phyloP scores from a whole-genome alignment of 2,329 filamentous ascomycete species.

The Exophiala lecanii-corni region DNA sequence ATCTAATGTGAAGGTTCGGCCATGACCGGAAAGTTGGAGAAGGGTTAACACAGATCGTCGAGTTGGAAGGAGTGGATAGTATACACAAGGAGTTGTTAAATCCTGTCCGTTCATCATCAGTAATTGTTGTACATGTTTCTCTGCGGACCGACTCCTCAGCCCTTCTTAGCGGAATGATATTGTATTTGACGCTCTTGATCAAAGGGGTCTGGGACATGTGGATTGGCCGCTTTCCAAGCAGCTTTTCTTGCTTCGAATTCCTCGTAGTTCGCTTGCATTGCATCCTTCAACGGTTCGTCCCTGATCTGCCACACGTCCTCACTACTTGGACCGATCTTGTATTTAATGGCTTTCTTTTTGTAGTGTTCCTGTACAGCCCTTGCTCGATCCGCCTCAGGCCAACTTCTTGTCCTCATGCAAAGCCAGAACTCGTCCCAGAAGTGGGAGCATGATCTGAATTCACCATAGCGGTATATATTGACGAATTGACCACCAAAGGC shows the following conservation, averaged over 20 bases:
- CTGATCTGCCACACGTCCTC: constrained; percentile 87
- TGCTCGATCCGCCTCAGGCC: constrained; percentile 55
- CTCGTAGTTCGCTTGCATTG: constrained; percentile 43
- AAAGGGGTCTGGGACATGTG: constrained; percentile 20
- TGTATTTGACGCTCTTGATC: constrained; percentile 4
- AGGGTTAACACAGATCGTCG: too few species aligned
- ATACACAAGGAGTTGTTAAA: too few species aligned
- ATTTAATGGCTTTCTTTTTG: constrained; percentile 60
- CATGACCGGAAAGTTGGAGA: too few species aligned
- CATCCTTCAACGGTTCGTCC: constrained; percentile 53
- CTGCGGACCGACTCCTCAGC: too few species aligned
- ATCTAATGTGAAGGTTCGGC: too few species aligned
- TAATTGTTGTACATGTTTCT: too few species aligned
- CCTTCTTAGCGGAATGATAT: not conserved
- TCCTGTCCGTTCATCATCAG: too few species aligned
- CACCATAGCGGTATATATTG: constrained; percentile 81
- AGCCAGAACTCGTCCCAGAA: constrained; percentile 96
- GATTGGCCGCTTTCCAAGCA: constrained; percentile 39
- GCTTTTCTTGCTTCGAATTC: constrained; percentile 40
- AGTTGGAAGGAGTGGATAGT: too few species aligned
- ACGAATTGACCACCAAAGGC: constrained; percentile 83
- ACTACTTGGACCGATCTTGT: constrained; percentile 67
- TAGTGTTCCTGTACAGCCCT: constrained; percentile 62
- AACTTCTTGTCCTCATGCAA: constrained; percentile 79
- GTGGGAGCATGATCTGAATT: constrained; percentile 70